Conservation (phyloP, 768 basidiomycete species). For the Dioszegia aurantiaca region DNA sequence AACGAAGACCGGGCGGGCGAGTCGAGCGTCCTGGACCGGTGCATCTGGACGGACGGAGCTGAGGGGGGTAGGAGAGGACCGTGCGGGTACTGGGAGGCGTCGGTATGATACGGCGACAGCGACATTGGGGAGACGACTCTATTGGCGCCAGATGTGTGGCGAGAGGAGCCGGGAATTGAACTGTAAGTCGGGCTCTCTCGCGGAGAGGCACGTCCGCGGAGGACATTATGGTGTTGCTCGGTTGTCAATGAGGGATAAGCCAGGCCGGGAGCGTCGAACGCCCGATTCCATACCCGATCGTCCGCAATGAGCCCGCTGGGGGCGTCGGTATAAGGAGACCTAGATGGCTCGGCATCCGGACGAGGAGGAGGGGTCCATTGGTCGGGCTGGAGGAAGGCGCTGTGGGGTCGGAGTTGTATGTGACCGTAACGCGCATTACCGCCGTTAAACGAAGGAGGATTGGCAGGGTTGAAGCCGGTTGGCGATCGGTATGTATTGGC, state of each 20-base stretch:
- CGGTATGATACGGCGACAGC: not conserved
- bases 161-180: no score
- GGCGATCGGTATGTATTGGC: no score
- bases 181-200: no score
- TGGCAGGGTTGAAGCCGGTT: no score
- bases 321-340: not conserved
- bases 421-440: not conserved
- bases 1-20: not conserved
- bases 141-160: not conserved
- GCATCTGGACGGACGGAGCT: not conserved
- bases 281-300: constrained; percentile 1
- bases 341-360: not conserved
- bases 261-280: no score
- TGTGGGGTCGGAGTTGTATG: not conserved
- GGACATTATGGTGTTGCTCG: no score
- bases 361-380: not conserved
- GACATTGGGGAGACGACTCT: not conserved
- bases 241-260: no score
- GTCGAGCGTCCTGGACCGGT: constrained; percentile 10
- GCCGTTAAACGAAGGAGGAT: no score
- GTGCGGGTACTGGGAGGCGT: not conserved
- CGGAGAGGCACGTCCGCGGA: no score
- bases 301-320: constrained; percentile 9
- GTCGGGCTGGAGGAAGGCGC: not conserved
- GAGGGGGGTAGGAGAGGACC: not conserved